Percentiles rank a stretch among this genome's conserved stretches.
Conservation (phyloP, 495 filamentous ascomycete species). For the Hypoxylon fragiforme region DNA sequence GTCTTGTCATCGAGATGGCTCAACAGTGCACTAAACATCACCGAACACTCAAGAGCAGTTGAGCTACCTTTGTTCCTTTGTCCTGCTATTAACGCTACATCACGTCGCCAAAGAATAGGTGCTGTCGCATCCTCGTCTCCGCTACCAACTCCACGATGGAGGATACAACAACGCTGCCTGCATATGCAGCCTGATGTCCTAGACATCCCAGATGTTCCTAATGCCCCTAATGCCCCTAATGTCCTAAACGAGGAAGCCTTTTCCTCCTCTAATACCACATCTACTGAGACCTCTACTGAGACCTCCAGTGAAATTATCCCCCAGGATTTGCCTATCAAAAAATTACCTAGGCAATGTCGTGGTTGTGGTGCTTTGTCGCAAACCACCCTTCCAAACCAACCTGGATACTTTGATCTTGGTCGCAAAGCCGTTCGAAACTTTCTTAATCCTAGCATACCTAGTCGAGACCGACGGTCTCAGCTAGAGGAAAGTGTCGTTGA, state of each 20-base stretch:
- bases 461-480: constrained; percentile 29
- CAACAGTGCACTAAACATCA: constrained; percentile 43
- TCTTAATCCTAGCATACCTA: constrained; percentile 34
- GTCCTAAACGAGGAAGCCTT: too few relatives aligned
- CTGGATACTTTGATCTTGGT: constrained; percentile 72
- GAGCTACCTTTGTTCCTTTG: constrained; percentile 50
- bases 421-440: constrained; percentile 57
- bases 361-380: constrained; percentile 91
- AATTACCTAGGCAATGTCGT: constrained; percentile 67
- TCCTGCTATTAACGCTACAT: constrained; percentile 37
- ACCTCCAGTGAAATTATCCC: too few relatives aligned
- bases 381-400: constrained; percentile 63
- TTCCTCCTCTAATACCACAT: too few relatives aligned
- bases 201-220: too few relatives aligned
- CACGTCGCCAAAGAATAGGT: constrained; percentile 17
- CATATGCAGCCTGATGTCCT: constrained; percentile 35
- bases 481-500: constrained; percentile 43
- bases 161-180: constrained; percentile 33
- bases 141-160: constrained; percentile 23
- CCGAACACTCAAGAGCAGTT: constrained; percentile 39
- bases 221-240: too few relatives aligned
- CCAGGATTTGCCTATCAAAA: constrained; percentile 1
- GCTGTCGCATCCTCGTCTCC: constrained; percentile 15
- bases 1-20: constrained; percentile 50
- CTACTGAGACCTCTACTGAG: too few relatives aligned